These are phyloP conservation scores for Chionographis japonica DNA, from an alignment of 106 monocot genomes.

Conservation along the genomic window DNA sequence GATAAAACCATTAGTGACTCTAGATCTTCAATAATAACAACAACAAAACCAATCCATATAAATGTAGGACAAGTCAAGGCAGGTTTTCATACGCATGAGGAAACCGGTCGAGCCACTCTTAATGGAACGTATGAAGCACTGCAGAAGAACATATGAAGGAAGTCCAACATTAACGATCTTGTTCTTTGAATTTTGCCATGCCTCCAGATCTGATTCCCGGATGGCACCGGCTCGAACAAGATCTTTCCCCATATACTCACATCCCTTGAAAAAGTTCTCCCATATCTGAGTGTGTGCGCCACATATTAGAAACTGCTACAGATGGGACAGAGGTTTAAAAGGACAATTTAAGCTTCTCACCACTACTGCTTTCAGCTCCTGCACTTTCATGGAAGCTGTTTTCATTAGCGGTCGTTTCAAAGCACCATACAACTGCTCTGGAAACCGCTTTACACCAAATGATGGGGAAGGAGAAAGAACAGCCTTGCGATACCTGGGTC, in stretches of 20 bases:
- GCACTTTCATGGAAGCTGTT: slow-evolving; percentile 25
- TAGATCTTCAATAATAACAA: neutral
- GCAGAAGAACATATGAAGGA: slow-evolving; percentile 28
- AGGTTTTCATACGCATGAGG: slow-evolving; percentile 21
- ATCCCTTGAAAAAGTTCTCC: slow-evolving; percentile 31
- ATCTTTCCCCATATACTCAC: slow-evolving; percentile 18
- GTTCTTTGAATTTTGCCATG: slow-evolving; percentile 35
- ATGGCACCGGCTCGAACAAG: slow-evolving; percentile 29
- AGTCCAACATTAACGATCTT: slow-evolving; percentile 41
- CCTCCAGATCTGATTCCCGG: slow-evolving; percentile 25
- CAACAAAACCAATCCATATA: neutral
- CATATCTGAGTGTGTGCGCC: slow-evolving; percentile 15
- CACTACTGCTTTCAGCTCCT: slow-evolving; percentile 28
- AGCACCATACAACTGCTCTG: slow-evolving; percentile 4
- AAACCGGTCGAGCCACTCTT: slow-evolving; percentile 27
- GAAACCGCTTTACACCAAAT: slow-evolving; percentile 3
- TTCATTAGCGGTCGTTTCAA: slow-evolving; percentile 15
- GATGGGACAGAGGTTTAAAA: neutral
- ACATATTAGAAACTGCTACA: neutral
- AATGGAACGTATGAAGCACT: slow-evolving; percentile 31
- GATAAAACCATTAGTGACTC: neutral
- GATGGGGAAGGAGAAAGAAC: neutral
- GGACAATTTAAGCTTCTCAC: slow-evolving; percentile 15
- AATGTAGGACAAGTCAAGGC: neutral
- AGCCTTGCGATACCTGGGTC: slow-evolving; percentile 24